Conservation (phyloP, 306 rosid genomes). For the Corylus avellana region DNA sequence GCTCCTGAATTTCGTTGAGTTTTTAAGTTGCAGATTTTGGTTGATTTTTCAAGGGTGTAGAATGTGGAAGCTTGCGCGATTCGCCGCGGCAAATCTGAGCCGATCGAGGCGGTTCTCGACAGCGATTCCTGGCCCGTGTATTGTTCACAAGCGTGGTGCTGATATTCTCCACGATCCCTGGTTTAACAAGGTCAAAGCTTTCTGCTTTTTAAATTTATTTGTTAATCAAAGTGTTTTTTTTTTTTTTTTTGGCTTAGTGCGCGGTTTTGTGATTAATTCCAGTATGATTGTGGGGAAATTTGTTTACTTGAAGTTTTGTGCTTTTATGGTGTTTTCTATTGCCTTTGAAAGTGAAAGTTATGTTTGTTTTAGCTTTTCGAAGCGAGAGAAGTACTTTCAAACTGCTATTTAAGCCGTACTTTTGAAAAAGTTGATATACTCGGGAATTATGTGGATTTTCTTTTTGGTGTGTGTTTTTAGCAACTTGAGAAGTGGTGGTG, state of each 20-base stretch:
- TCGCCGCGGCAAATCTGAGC: conserved; percentile 57
- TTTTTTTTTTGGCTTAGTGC: not conserved
- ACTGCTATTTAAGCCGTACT: not conserved
- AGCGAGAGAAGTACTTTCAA: not conserved
- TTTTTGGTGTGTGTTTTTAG: not conserved
- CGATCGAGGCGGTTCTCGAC: conserved; percentile 72
- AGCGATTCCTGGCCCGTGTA: conserved; percentile 90
- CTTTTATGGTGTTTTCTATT: not conserved
- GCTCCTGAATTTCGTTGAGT: not conserved
- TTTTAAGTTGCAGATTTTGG: not conserved
- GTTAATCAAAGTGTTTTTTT: not conserved
- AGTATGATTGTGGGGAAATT: not conserved
- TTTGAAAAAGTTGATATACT: not conserved
- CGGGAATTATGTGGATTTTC: not conserved
- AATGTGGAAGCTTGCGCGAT: conserved; percentile 82
- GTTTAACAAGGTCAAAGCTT: conserved; percentile 82
- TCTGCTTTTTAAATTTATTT: not conserved
- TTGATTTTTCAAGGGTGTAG: not conserved
- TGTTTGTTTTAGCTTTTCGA: not conserved
- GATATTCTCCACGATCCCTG: conserved; percentile 99
- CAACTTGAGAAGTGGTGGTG: not conserved
- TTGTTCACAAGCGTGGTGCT: conserved; percentile 96
- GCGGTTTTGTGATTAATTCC: not conserved
- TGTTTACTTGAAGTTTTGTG: not conserved
- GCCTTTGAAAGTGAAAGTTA: not conserved